phyloP scores from a whole-genome alignment of 2,329 filamentous ascomycete species.

The Fusarium sp. region DNA sequence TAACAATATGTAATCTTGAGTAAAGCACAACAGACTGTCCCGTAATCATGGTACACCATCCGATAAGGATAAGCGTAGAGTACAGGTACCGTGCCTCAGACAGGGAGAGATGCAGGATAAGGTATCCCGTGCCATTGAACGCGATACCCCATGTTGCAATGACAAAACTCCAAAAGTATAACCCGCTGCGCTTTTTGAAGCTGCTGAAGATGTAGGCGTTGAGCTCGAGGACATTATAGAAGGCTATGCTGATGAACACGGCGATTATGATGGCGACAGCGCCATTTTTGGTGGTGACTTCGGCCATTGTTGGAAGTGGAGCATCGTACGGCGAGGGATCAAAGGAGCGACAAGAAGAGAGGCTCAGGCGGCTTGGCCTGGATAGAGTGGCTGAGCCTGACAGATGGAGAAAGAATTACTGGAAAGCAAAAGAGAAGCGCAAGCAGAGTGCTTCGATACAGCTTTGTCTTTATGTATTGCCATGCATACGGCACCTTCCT shows the following conservation, averaged over 20 bases:
- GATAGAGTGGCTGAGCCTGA: too few species aligned
- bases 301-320: slow-evolving; percentile 1
- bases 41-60: slow-evolving; percentile 64
- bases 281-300: slow-evolving; percentile 27
- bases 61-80: slow-evolving; percentile 47
- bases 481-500: background rate
- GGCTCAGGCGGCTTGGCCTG: background rate
- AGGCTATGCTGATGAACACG: slow-evolving; percentile 44
- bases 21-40: slow-evolving; percentile 71
- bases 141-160: slow-evolving; percentile 49
- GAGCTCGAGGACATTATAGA: slow-evolving; percentile 52
- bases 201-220: slow-evolving; percentile 46
- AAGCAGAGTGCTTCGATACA: background rate
- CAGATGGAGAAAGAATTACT: too few species aligned
- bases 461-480: background rate
- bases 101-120: slow-evolving; percentile 53
- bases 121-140: slow-evolving; percentile 56
- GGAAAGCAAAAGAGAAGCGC: background rate
- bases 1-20: slow-evolving; percentile 69
- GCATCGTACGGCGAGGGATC: background rate
- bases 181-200: slow-evolving; percentile 48
- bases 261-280: slow-evolving; percentile 32
- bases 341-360: background rate
- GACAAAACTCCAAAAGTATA: slow-evolving; percentile 55
- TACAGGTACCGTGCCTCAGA: slow-evolving; percentile 23